Percentiles rank a stretch among this genome's conserved stretches.
These are phyloP conservation scores for Botrytis cinerea DNA, from an alignment of 2,329 filamentous ascomycete species.

Conservation along the genomic window DNA sequence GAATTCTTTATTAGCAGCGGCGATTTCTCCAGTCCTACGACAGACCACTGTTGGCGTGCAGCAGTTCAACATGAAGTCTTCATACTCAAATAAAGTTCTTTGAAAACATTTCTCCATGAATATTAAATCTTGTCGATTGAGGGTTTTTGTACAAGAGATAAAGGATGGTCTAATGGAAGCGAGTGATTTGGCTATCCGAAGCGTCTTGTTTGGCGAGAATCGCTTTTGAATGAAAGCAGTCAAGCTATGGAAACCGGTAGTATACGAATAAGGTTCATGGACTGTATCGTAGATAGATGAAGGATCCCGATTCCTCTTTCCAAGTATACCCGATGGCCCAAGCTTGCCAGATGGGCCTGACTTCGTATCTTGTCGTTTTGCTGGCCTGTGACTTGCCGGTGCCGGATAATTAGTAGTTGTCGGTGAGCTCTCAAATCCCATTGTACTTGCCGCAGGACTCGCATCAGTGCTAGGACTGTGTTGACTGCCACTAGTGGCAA, in stretches of 20 bases:
- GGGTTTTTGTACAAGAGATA: constrained; percentile 85
- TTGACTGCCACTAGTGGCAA: constrained; percentile 61
- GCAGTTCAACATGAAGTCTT: constrained; percentile 85
- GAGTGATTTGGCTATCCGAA: constrained; percentile 83
- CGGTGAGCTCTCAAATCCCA: constrained; percentile 58
- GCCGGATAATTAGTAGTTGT: constrained; percentile 42
- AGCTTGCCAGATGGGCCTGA: constrained; percentile 34
- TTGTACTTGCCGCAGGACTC: constrained; percentile 58
- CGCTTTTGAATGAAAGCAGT: constrained; percentile 77
- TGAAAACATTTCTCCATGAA: constrained; percentile 99
- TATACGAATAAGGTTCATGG: constrained; percentile 89
- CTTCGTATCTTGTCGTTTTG: constrained; percentile 38
- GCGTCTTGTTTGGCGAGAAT: constrained; percentile 73
- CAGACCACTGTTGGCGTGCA: constrained; percentile 91
- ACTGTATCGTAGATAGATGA: constrained; percentile 87
- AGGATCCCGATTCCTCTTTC: constrained; percentile 68
- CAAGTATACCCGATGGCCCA: constrained; percentile 37
- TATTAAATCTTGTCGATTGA: constrained; percentile 84
- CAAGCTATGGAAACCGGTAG: constrained; percentile 84
- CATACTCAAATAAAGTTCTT: constrained; percentile 86
- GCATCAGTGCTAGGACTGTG: constrained; percentile 65
- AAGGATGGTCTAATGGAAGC: constrained; percentile 90
- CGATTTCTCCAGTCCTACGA: constrained; percentile 90
- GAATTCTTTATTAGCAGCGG: constrained; percentile 94
- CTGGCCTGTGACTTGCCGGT: constrained; percentile 32